Evolutionary conservation across 2,329 filamentous ascomycete species (phyloP), one percentile per base, ranked within the genome.

Genomic region (Alternaria ventricosa): DNA sequence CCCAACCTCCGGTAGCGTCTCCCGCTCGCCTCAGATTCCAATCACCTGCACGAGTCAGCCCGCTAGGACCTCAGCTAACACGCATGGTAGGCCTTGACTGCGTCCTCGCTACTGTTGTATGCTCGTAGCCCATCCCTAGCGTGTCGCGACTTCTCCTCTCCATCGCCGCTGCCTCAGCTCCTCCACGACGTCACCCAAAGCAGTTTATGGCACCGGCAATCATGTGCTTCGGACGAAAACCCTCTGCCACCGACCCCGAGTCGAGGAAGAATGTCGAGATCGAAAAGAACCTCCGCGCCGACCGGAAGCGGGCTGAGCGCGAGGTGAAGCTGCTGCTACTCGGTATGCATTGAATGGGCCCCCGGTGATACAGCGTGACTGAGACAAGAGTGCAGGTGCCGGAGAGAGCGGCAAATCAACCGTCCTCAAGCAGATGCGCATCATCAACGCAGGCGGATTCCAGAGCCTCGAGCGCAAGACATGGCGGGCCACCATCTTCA

Each of bases 361-460:
- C 23, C 45, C 13, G 30, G 23, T 53, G 49, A 53, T 27, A 23
- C 50, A 60, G 30, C 36, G n/a, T 60, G 76, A 82, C 76, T 67
- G 57, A 66, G 41, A 55, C 59, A 58, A 41, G n/a, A 43, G 43
- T 68, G 68, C 72, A 97, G 94, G 95, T 80, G 95, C 95, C 74
- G 95, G 95, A 78, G 95, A 98, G 83, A 96, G 92, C 63, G 93
- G 95, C 70, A 98, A 98, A 83, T 97, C 95, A 9, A 98, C 95
- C 2, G 94, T 98, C 63, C 88, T 98, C 70, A 98, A 98, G 84
- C 95, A 98, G 85, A 98, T 99, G 96, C 95, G 95, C 80, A 90
- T 99, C 81, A 97, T 99, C 73, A 96, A 98, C 80, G 90, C 93
- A 13, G 90, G 94, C 80, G 95, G 96, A 55, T 98, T 98, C 83